phyloP scores from a whole-genome alignment of 2,329 filamentous ascomycete genomes.

The Neofusicoccum umdonicola region DNA sequence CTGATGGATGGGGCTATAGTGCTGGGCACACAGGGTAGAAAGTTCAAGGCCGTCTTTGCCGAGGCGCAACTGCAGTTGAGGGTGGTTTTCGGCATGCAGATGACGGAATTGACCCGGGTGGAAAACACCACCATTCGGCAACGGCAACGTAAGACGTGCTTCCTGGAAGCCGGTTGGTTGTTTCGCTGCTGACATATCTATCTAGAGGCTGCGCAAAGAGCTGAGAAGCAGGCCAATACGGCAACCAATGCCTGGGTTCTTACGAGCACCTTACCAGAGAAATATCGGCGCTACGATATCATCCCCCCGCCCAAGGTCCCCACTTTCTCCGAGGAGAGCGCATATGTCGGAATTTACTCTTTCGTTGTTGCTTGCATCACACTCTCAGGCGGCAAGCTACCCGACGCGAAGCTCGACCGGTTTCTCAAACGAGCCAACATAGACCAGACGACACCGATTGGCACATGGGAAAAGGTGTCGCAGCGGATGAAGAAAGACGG shows the following conservation, averaged over 20 bases:
- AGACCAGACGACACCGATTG: slow-evolving; percentile 67
- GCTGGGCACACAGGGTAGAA: slow-evolving; percentile 64
- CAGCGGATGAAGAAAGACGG: slow-evolving; percentile 75
- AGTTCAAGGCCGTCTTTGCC: slow-evolving; percentile 76
- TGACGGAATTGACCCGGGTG: slow-evolving; percentile 75
- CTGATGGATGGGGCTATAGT: slow-evolving; percentile 45
- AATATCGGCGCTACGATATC: slow-evolving; percentile 64
- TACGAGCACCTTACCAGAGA: slow-evolving; percentile 65
- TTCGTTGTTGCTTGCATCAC: slow-evolving; percentile 74
- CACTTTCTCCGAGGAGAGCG: slow-evolving; percentile 66
- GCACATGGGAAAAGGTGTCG: slow-evolving; percentile 73
- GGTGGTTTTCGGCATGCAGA: slow-evolving; percentile 83
- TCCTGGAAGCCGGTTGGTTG: neutral
- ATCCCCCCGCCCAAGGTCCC: slow-evolving; percentile 67
- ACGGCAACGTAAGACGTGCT: slow-evolving; percentile 60
- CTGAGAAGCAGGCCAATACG: slow-evolving; percentile 45
- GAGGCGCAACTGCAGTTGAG: slow-evolving; percentile 71
- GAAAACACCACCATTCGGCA: slow-evolving; percentile 82
- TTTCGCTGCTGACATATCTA: neutral
- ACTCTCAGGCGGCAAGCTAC: slow-evolving; percentile 67
- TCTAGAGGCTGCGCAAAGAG: slow-evolving; percentile 53
- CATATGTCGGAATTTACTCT: slow-evolving; percentile 78
- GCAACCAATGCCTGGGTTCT: slow-evolving; percentile 70
- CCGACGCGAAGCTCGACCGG: slow-evolving; percentile 74
- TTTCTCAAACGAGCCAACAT: slow-evolving; percentile 74